A percentile compares a stretch with the other conserved stretches of the same genome.
Conservation (phyloP, 163 green algal species). For the Volvox carteri region DNA sequence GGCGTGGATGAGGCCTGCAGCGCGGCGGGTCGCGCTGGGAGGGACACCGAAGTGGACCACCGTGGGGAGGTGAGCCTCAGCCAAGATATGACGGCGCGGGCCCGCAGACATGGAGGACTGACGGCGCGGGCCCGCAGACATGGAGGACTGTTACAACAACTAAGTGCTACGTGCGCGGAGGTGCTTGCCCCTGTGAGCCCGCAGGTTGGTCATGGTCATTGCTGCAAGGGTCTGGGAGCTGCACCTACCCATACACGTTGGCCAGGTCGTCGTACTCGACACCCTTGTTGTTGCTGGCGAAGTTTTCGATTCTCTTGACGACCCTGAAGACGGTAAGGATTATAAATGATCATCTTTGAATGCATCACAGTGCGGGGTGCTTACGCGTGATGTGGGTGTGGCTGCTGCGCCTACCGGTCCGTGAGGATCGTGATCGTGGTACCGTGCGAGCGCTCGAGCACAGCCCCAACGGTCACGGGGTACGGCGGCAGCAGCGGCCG, state of each 20-base stretch:
- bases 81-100: neutral
- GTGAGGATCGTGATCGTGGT: conserved; percentile 38
- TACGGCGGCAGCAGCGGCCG: conserved; percentile 29
- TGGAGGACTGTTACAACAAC: neutral
- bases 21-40: conserved; percentile 10
- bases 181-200: neutral
- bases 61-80: neutral
- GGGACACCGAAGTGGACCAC: conserved; percentile 15
- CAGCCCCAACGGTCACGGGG: conserved; percentile 23
- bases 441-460: conserved; percentile 12
- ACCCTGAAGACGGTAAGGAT: conserved; percentile 11
- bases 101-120: too few relatives aligned
- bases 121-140: too few relatives aligned
- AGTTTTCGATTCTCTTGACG: conserved; percentile 34
- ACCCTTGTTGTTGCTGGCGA: conserved; percentile 44
- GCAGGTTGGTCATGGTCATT: conserved; percentile 6
- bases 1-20: conserved; percentile 30
- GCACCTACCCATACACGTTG: conserved; percentile 33
- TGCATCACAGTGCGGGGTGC: conserved; percentile 25
- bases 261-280: conserved; percentile 27
- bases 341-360: conserved; percentile 23
- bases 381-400: neutral
- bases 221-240: neutral
- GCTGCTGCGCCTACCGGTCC: conserved; percentile 11
- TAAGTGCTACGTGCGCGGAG: too few relatives aligned